A percentile compares a stretch with the other conserved stretches of the same genome.
Evolutionary conservation across 2,329 filamentous ascomycete species (phyloP).

Genomic region (Trichoderma koningii): DNA sequence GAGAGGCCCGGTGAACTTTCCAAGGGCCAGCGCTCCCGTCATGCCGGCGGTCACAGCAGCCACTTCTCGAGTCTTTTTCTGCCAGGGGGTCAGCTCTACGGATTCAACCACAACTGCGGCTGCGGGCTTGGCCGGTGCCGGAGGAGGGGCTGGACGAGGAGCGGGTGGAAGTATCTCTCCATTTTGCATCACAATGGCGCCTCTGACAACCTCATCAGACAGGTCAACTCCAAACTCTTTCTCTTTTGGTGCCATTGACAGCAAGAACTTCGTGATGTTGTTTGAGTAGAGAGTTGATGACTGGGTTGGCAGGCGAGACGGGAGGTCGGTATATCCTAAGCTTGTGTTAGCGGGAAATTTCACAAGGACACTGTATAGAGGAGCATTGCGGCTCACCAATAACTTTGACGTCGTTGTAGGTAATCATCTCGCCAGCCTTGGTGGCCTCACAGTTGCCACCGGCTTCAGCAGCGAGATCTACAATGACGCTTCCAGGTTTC

Average conservation of each 20-base stretch:
- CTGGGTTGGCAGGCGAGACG: slow-evolving; percentile 83
- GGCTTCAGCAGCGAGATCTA: slow-evolving; percentile 84
- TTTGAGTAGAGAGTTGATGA: slow-evolving; percentile 90
- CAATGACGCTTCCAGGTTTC: slow-evolving; percentile 86
- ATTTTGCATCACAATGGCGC: slow-evolving; percentile 78
- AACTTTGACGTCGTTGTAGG: slow-evolving; percentile 77
- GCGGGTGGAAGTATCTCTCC: slow-evolving; percentile 76
- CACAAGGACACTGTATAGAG: no score
- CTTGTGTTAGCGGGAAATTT: no score
- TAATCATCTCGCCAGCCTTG: slow-evolving; percentile 67
- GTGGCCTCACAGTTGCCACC: slow-evolving; percentile 88
- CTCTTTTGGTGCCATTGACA: slow-evolving; percentile 77
- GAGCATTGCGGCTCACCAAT: slow-evolving; percentile 61
- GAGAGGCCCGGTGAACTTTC: slow-evolving; percentile 76
- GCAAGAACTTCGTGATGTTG: slow-evolving; percentile 85
- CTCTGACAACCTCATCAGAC: slow-evolving; percentile 81
- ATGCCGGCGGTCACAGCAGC: slow-evolving; percentile 74
- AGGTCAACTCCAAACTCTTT: slow-evolving; percentile 80
- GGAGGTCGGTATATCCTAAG: slow-evolving; percentile 90
- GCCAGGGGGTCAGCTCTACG: slow-evolving; percentile 76
- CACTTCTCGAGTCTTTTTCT: slow-evolving; percentile 76
- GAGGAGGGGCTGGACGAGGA: slow-evolving; percentile 64
- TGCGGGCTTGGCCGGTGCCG: slow-evolving; percentile 50
- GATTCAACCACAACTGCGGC: slow-evolving; percentile 53
- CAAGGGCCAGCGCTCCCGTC: slow-evolving; percentile 71